Evolutionary conservation across 2,329 filamentous ascomycete genomes (phyloP).

Genomic region (Aquanectria penicillioides): DNA sequence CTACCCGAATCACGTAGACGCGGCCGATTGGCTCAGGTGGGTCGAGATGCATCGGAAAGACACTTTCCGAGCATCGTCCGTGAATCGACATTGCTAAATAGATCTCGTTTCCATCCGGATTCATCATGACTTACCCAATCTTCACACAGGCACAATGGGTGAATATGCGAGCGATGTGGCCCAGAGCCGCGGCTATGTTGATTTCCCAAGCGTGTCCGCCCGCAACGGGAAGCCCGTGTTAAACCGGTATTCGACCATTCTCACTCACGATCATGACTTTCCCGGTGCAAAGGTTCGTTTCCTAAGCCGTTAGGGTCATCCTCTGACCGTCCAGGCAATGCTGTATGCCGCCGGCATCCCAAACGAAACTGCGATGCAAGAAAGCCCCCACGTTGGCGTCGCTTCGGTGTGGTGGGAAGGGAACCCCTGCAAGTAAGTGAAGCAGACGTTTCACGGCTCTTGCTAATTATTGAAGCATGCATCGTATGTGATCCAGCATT

Average conservation of each 20-base stretch:
- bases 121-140: too few relatives aligned
- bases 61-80: too few relatives aligned
- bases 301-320: not conserved
- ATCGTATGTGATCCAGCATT: not conserved
- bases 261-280: conserved; percentile 10
- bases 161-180: not conserved
- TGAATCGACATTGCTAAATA: too few relatives aligned
- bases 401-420: conserved; percentile 13
- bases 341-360: conserved; percentile 12
- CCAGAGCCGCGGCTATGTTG: not conserved
- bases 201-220: conserved; percentile 2
- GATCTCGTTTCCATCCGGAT: too few relatives aligned
- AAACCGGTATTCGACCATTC: conserved; percentile 8
- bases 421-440: conserved; percentile 15
- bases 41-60: too few relatives aligned
- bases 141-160: not conserved
- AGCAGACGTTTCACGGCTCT: not conserved
- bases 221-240: not conserved
- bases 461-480: not conserved
- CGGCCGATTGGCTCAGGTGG: too few relatives aligned
- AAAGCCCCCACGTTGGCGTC: conserved; percentile 11
- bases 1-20: too few relatives aligned
- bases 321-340: conserved; percentile 1
- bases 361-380: conserved; percentile 4
- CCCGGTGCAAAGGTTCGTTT: conserved; percentile 4